Evolutionary conservation across 176 grass and related monocot species (phyloP), one percentile per base, ranked within the genome.

Genomic region (Juncus inflexus): DNA sequence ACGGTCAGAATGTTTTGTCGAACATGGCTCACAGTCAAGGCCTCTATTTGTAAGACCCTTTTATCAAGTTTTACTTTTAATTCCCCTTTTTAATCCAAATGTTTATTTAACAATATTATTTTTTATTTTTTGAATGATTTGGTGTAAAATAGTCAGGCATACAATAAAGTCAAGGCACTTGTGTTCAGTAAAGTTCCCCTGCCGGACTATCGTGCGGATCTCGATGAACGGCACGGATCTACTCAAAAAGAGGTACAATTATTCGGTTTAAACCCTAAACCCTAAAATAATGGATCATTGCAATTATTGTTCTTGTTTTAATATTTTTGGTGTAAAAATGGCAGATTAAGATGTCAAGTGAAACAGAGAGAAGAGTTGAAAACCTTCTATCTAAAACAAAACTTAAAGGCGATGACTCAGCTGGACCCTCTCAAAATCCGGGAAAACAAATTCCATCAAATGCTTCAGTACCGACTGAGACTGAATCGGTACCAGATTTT

Each of bases 341-440:
- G 15, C 92, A 96, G 92, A 96, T 96, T 79, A 96, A 81, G 71
- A 91, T 96, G 92, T 96, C 92, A 36, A 86, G 83, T 52, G 84
- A 89, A 67, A 96, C 84, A 76, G 92, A 91, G 79, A 91, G 80
- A 72, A 79, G 82, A 70, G 85, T 97, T 37, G 85, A 91, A 79
- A 77, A 80, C 39, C 82, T 91, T 52, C 77, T 97, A 49, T 77
- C 80, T 63, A 84, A 63, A 66, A 80, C 79, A 73, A 90, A 82
- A 52, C 62, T 58, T n/a, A 69, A 74, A 16, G 63, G 41, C 62
- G 86, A 50, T 52, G 61, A 83, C 83, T 76, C 77, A 66, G 71
- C 85, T 52, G 76, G 80, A 71, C 60, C 82, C 68, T 89, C 77
- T 52, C 77, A 65, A 52, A 11, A 36, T 62, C 49, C 16, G 37